phyloP scores from a whole-genome alignment of 2,329 filamentous ascomycete species.

The Neoarthrinium moseri region DNA sequence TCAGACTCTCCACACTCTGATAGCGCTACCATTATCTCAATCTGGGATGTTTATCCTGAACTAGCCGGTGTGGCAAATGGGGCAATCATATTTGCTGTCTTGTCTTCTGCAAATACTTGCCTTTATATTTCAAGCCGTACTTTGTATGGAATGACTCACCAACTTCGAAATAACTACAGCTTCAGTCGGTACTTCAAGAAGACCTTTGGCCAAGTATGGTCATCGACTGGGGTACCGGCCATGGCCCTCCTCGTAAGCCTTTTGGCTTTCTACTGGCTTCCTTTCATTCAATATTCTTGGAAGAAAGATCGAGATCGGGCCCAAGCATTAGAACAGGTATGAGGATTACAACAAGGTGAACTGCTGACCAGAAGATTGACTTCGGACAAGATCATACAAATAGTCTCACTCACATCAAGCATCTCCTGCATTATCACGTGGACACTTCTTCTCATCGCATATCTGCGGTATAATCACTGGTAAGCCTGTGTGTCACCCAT shows the following conservation, averaged over 20 bases:
- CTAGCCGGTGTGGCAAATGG: constrained; percentile 13
- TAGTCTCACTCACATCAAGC: constrained; percentile 9
- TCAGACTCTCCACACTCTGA: not conserved
- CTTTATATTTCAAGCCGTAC: constrained; percentile 17
- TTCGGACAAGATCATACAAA: constrained; percentile 4
- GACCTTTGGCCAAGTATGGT: constrained; percentile 4
- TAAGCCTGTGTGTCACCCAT: no score
- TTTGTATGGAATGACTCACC: constrained; percentile 14
- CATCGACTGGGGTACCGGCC: constrained; percentile 5
- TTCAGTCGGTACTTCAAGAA: constrained; percentile 7
- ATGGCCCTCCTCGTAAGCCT: constrained; percentile 8
- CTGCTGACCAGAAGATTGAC: not conserved
- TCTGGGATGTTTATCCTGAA: not conserved
- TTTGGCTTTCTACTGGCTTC: constrained; percentile 7
- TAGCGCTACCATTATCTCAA: constrained; percentile 3
- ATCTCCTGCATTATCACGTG: constrained; percentile 9
- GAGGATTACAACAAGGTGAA: no score
- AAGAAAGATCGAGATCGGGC: not conserved
- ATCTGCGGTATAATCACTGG: constrained; percentile 9
- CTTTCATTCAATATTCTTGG: constrained; percentile 1
- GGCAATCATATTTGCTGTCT: constrained; percentile 13
- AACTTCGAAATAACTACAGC: constrained; percentile 1
- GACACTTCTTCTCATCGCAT: constrained; percentile 9
- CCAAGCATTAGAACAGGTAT: no score
- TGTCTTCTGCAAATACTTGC: constrained; percentile 14